These are phyloP conservation scores for Amorphotheca resinae DNA, from an alignment of 495 filamentous ascomycete species.

Conservation along the genomic window DNA sequence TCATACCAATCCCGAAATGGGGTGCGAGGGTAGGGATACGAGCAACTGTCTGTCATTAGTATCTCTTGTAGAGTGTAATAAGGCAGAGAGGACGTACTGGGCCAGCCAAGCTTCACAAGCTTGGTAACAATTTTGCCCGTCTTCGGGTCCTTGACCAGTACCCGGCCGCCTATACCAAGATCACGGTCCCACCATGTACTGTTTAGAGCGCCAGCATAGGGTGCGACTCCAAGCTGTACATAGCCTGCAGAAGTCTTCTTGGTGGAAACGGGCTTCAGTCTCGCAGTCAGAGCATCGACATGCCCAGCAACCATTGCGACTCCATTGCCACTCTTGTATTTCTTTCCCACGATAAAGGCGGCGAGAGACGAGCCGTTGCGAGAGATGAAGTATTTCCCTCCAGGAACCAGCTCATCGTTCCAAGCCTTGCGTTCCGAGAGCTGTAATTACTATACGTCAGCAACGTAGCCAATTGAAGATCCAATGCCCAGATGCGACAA, in stretches of 20 bases:
- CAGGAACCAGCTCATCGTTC: constrained; percentile 57
- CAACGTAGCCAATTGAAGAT: not conserved
- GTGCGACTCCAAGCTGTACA: constrained; percentile 81
- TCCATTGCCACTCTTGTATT: constrained; percentile 80
- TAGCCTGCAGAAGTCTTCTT: constrained; percentile 72
- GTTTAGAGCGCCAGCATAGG: constrained; percentile 79
- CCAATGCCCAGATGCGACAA: no score
- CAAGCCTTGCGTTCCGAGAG: constrained; percentile 71
- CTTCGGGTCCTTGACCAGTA: constrained; percentile 58
- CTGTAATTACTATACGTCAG: constrained; percentile 21
- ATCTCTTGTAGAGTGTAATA: no score
- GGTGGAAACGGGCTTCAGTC: constrained; percentile 78
- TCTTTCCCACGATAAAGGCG: constrained; percentile 71
- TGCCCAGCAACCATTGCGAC: constrained; percentile 72
- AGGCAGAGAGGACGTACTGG: constrained; percentile 32
- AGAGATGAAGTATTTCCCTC: constrained; percentile 79
- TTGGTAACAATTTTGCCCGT: constrained; percentile 70
- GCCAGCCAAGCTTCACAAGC: constrained; percentile 86
- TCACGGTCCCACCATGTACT: constrained; percentile 93
- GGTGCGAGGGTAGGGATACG: constrained; percentile 86
- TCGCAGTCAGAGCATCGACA: constrained; percentile 81
- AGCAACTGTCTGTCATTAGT: constrained; percentile 47
- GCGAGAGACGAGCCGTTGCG: constrained; percentile 80
- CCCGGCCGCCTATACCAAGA: constrained; percentile 76
- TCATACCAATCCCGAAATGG: constrained; percentile 75